Evolutionary conservation across 768 basidiomycete species (phyloP), one percentile per base, ranked within the genome.

Genomic region (Lactifluus subvellereus): DNA sequence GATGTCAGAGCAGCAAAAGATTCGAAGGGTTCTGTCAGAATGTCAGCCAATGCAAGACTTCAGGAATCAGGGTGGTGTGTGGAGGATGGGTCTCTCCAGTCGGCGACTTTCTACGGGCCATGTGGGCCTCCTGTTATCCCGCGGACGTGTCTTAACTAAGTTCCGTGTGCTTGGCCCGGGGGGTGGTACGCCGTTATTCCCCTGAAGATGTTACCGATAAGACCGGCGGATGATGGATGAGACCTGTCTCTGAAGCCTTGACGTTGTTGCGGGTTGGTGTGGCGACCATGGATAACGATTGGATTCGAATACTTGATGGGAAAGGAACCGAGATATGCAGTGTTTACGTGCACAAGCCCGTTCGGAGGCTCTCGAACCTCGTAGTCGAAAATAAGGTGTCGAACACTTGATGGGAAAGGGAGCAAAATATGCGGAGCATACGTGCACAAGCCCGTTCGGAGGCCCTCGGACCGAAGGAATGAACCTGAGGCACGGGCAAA

Each of bases 351-450:
- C 10, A 2, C 9, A 52, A 54, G 33, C 51, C 30, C 45, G 5
- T 13, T 38, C 51, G 22, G 50, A 33, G 49, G 32, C 42, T 40
- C 43, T 62, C 57, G 51, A 57, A 58, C 61, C n/a, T 47, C 50
- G 27, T 43, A 8, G 27, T 35, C 32, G 52, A 54, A 20, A 56
- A 43, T 33, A 49, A 42, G 45, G 16, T 20, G 16, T 11, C n/a
- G 49, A 42, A 11, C 27, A 27, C 27, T 27, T 27, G 2, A 27
- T 27, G 27, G 2, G 27, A 27, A 27, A 27, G 27, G 27, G 27
- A 3, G 2, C 27, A 27, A 27, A 27, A 27, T 27, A 27, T 27
- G 27, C 3, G 27, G 27, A 27, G 27, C 27, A 27, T 27, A 27
- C 27, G 27, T 27, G 27, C 27, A 27, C 27, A 27, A 22, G 22